These are phyloP conservation scores for Mycena crocata DNA, from an alignment of 768 basidiomycete species.

Conservation along the genomic window DNA sequence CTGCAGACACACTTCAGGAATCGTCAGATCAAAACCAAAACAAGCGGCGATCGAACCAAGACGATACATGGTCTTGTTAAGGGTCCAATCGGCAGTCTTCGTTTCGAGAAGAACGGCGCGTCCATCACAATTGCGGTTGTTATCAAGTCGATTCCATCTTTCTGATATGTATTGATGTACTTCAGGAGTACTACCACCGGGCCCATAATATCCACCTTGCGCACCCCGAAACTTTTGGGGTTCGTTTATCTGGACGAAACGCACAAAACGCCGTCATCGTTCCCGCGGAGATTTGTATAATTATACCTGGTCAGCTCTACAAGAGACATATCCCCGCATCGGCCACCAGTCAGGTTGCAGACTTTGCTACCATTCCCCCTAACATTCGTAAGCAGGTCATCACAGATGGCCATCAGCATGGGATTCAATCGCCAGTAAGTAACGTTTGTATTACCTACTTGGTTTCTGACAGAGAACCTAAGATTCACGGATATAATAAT, in stretches of 20 bases:
- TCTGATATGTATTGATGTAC: not conserved
- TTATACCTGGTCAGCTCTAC: constrained; percentile 63
- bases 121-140: constrained; percentile 55
- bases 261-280: constrained; percentile 48
- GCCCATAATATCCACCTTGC: constrained; percentile 47
- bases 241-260: constrained; percentile 44
- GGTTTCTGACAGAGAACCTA: not conserved
- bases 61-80: constrained; percentile 52
- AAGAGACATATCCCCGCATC: constrained; percentile 56
- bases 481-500: constrained; percentile 32
- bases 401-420: constrained; percentile 34
- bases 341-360: too few relatives aligned
- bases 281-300: constrained; percentile 60
- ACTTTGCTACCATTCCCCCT: constrained; percentile 62
- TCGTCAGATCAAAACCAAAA: constrained; percentile 45
- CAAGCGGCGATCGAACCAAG: constrained; percentile 40
- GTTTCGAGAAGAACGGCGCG: constrained; percentile 53
- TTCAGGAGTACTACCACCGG: constrained; percentile 55
- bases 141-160: constrained; percentile 12
- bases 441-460: not conserved
- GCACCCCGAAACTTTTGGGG: constrained; percentile 53
- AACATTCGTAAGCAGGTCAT: constrained; percentile 54
- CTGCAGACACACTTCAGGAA: constrained; percentile 54
- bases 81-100: constrained; percentile 48
- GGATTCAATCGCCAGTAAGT: constrained; percentile 16